Conservation (phyloP, 495 filamentous ascomycete species). For the Penicillium lagena region DNA sequence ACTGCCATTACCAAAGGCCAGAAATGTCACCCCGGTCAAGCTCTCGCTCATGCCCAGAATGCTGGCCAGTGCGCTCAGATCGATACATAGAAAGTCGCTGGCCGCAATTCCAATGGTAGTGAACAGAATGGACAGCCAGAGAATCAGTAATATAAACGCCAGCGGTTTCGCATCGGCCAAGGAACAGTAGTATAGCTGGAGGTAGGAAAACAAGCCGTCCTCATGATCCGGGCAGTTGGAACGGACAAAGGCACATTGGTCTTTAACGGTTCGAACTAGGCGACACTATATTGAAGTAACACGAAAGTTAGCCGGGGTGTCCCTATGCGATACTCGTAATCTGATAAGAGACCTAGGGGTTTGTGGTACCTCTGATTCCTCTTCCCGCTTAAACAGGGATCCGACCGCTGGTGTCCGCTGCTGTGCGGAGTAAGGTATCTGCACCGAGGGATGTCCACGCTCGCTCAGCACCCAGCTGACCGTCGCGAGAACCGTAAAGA, state of each 20-base stretch:
- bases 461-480: constrained; percentile 17
- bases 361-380: constrained; percentile 30
- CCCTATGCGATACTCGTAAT: neutral
- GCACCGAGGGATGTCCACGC: constrained; percentile 1
- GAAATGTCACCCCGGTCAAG: constrained; percentile 91
- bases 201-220: constrained; percentile 82
- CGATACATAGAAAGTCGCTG: constrained; percentile 96
- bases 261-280: constrained; percentile 63
- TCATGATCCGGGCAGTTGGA: constrained; percentile 83
- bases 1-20: constrained; percentile 98
- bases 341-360: neutral
- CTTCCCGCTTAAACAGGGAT: constrained; percentile 17
- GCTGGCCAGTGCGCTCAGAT: constrained; percentile 84
- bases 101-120: constrained; percentile 98
- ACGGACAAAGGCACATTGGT: constrained; percentile 84
- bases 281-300: constrained; percentile 54
- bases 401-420: constrained; percentile 2
- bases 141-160: constrained; percentile 67
- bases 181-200: constrained; percentile 86
- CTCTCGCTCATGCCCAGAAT: constrained; percentile 92
- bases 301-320: constrained; percentile 17
- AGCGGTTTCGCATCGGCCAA: constrained; percentile 63
- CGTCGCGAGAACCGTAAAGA: constrained; percentile 21
- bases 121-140: constrained; percentile 90
- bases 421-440: neutral